These are phyloP conservation scores for Phytophthora sp. DNA, from an alignment of 352 stramenopile species.

Conservation along the genomic window DNA sequence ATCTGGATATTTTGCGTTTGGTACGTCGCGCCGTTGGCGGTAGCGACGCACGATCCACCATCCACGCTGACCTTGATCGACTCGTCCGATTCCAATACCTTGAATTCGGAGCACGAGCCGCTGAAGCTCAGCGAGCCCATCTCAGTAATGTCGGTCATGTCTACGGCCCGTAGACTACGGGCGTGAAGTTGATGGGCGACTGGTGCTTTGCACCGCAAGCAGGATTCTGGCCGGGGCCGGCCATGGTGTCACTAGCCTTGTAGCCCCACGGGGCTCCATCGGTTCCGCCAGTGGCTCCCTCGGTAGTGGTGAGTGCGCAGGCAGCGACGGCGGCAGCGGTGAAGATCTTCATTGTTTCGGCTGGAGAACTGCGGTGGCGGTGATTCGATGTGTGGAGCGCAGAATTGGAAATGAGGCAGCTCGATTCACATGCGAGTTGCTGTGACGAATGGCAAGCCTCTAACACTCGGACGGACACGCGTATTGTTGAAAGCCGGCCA, in stretches of 20 bases:
- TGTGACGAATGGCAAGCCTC: too few species aligned
- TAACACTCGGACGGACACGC: too few species aligned
- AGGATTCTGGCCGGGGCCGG: slow-evolving; percentile 17
- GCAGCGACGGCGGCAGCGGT: neutral
- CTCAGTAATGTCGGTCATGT: neutral
- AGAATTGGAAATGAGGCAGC: slow-evolving; percentile 16
- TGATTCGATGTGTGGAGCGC: neutral
- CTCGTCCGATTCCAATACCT: slow-evolving; percentile 29
- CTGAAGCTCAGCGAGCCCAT: slow-evolving; percentile 26
- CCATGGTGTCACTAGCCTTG: slow-evolving; percentile 22
- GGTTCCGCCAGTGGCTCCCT: slow-evolving; percentile 4
- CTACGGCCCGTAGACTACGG: too few species aligned
- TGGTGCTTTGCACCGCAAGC: slow-evolving; percentile 28
- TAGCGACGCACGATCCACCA: slow-evolving; percentile 17
- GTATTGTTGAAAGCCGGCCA: too few species aligned
- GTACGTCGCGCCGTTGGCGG: slow-evolving; percentile 19
- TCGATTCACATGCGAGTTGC: too few species aligned
- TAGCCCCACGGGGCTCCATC: slow-evolving; percentile 20
- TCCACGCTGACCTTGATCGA: slow-evolving; percentile 23
- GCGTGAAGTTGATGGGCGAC: slow-evolving; percentile 44
- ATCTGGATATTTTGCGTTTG: slow-evolving; percentile 42
- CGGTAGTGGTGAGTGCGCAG: slow-evolving; percentile 5
- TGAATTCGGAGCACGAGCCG: slow-evolving; percentile 27
- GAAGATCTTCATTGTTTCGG: slow-evolving; percentile 11
- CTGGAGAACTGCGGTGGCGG: neutral